Conservation (phyloP, 2,329 filamentous ascomycete genomes). For the Neurospora sp. region DNA sequence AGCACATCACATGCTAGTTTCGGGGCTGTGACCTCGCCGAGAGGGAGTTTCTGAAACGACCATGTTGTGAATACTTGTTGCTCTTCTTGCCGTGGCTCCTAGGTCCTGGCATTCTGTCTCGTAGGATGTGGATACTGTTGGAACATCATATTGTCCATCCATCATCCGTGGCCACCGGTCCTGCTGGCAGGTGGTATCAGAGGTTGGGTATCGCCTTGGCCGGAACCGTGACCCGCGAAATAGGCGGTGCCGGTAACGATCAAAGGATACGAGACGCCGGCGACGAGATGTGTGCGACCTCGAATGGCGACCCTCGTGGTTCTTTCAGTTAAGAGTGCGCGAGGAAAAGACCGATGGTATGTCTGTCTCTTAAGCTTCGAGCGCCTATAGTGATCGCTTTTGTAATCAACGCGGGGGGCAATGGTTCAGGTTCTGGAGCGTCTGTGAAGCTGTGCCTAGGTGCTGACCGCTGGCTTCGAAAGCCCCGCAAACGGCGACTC, state of each 20-base stretch:
- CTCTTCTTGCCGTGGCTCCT: not conserved
- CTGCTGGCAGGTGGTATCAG: not conserved
- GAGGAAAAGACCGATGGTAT: not conserved
- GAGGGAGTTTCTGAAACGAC: not conserved
- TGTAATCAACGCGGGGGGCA: not conserved
- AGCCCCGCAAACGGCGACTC: not conserved
- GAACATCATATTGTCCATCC: not conserved
- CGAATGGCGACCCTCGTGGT: not conserved
- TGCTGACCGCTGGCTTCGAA: not conserved
- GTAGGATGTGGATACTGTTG: not conserved
- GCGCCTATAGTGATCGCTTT: not conserved
- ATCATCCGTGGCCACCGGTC: not conserved
- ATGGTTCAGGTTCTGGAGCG: not conserved
- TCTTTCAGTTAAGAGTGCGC: not conserved
- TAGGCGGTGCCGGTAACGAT: not conserved
- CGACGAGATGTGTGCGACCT: not conserved
- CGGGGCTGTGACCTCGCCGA: not conserved
- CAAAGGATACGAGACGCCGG: not conserved
- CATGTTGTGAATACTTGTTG: not conserved
- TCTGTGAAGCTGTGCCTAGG: not conserved
- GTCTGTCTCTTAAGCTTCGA: not conserved
- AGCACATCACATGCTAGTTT: not conserved
- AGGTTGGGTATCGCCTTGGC: not conserved
- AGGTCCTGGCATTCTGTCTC: not conserved
- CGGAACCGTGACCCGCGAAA: not conserved